Base-by-base conservation (phyloP, 2,329 filamentous ascomycete species). In the Xylariaceae sp. region DNA sequence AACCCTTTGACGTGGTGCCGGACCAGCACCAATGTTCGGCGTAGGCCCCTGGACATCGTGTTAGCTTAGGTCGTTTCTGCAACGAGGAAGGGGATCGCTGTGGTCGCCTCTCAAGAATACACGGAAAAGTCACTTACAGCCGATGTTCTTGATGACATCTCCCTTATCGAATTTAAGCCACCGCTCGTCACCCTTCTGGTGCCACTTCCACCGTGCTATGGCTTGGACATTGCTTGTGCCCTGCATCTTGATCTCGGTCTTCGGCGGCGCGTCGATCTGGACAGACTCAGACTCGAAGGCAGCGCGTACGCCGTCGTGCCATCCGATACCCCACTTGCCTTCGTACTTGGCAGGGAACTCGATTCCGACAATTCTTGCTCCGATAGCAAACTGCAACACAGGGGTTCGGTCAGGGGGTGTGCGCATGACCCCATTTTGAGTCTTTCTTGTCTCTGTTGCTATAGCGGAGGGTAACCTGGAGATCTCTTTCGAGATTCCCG, bases 91-190 rank as follows among this genome's bases (percentile, higher is more conserved):
- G 5, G 32, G 12, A 16, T 37, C 32, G 12, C 14, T 37, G 7
- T 12, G 32, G 12, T 37, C 12, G 14, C 32, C 7, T 26, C 23
- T 26, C 9, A n/a, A 9, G 23, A 26, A 26, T 26, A 26, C 4
- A 26, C 23, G 23, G 21, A 51, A 44, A 6, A 20, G 9, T 20
- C 16, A 65, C 70, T 66, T 59, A 72, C 70, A 71, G 42, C 69
- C 65, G 44, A 73, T 90, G 72, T 87, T 90, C 61, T 79, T 85
- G 16, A 89, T 87, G 2, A 80, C 77, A 60, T 90, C 87, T 19
- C 84, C 84, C 67, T 87, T 88, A 26, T 87, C 85, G 65, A 90
- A 83, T 60, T 74, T 78, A n/a, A 85, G 72, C 82, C 82, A 85
- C 21, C 71, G 73, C 9, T 77, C 74, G 48, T 75, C 75, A 20